Base-by-base conservation (phyloP, 2,329 filamentous ascomycete genomes). In the Nigrospora sphaerica region DNA sequence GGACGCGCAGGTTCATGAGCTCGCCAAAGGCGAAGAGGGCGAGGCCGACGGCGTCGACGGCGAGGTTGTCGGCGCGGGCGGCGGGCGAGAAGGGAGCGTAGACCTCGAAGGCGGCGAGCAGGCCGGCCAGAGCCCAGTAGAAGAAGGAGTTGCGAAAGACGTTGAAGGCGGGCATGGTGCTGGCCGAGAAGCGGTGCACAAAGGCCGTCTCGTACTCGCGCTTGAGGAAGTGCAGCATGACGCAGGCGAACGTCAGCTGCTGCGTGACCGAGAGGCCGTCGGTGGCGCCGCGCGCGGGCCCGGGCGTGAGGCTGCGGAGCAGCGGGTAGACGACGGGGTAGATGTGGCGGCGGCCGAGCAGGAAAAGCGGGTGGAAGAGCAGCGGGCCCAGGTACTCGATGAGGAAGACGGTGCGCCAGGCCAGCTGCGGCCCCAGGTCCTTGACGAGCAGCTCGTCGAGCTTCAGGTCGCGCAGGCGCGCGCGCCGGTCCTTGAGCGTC, bases 141-240 rank as follows among this genome's bases (percentile, higher is more conserved):
- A 96, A 92, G 55, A 79, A 80, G 54, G 85, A 89, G 77, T 98
- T 98, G 70, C 92, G 93, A 79, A 96, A 85, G 63, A 98, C 88
- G 74, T 95, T 95, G 62, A 69, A 71, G 48, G 80, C 77, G 16
- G 93, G 93, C 93, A 98, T 98, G 42, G 93, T 98, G 60, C 86
- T 88, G 51, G 86, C 82, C 47, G 89, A 92, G 75, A 98, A 98
- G 63, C 88, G 89, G 75, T 98, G 93, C 51, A 98, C 80, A 64
- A 93, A 95, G 51, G 95, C 63, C 1, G 93, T 97, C 73, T 98
- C 93, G 54, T 88, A 77, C 73, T 98, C 93, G 62, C 93, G 90
- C 78, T 98, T 98, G 63, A 88, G 55, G 68, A 96, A 98, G 74
- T 98, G 93, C 12, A 86, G 67, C 47, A 83, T 71, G 58, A 95